Evolutionary conservation across 495 filamentous ascomycete species (phyloP), one percentile per base, ranked within the genome.

Genomic region (Lophium mytilinum): DNA sequence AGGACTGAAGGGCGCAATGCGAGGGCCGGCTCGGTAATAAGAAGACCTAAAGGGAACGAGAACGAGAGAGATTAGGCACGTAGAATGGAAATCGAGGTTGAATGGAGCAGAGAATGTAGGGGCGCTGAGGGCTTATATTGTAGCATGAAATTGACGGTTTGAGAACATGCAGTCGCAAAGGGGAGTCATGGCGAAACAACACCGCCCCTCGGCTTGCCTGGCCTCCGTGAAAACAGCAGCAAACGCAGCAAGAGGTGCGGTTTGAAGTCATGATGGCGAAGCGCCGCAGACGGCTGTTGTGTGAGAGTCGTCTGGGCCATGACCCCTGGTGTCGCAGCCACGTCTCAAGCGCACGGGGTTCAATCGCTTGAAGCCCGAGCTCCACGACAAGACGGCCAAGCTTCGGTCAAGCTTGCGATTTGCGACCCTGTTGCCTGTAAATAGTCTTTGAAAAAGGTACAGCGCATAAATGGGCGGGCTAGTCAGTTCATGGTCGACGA

Each of bases 1-100:
- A 50, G 47, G 64, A 66, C 56, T 39, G 63, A 60, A 66, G 17
- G 59, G 60, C 63, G 52, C 54, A 53, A 34, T 46, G 52, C 54
- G 64, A 66, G 64, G 64, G 64, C 64, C 64, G 60, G 64, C 64
- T 66, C 63, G 52, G 62, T 54, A 55, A 53, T 54, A 57, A 57
- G 42, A 53, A 33, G 19, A n/a, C n/a, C 14, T 43, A 24, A 39
- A 52, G 6, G 39, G 34, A 63, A 63, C 46, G 45, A 53, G 64
- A 66, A 62, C 50, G 52, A 41, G 51, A 61, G 64, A 62, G 59
- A 67, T 35, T 52, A 53, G 43, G 50, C 61, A 59, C 49, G 58
- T 24, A 39, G 39, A 52, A 61, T 47, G 24, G 58, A 53, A 52
- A 56, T 56, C 36, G 46, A 50, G 37, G 40, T 43, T 48, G 45